These are phyloP conservation scores for Lavandula angustifolia DNA, from an alignment of 257 asterid genomes.

Conservation along the genomic window DNA sequence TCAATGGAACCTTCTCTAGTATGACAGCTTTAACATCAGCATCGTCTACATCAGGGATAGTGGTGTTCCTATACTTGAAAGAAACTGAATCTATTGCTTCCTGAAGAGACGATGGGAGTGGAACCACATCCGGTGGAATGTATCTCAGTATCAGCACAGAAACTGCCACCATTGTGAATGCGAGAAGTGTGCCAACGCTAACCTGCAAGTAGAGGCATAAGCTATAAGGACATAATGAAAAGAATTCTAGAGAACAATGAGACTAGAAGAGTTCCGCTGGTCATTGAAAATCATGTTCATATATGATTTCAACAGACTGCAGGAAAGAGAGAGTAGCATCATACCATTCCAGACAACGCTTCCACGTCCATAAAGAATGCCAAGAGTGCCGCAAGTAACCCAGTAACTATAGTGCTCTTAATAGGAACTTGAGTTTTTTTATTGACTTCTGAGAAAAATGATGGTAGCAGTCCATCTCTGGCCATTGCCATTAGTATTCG, in stretches of 20 bases:
- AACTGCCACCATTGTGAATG: constrained; percentile 89
- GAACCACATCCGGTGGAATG: constrained; percentile 91
- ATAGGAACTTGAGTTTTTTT: constrained; percentile 80
- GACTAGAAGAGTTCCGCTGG: neutral
- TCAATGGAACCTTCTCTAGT: constrained; percentile 45
- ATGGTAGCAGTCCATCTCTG: constrained; percentile 92
- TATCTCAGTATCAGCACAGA: constrained; percentile 90
- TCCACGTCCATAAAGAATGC: constrained; percentile 97
- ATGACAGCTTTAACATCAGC: constrained; percentile 18
- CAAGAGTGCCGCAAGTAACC: constrained; percentile 69
- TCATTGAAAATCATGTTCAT: neutral
- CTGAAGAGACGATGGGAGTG: constrained; percentile 81
- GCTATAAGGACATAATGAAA: constrained; percentile 21
- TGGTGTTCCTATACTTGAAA: constrained; percentile 39
- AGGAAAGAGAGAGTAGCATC: constrained; percentile 21
- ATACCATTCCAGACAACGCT: constrained; percentile 98
- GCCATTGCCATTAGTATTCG: constrained; percentile 99
- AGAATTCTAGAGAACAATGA: neutral
- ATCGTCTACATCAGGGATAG: constrained; percentile 43
- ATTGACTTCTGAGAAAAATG: constrained; percentile 80
- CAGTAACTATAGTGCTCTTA: constrained; percentile 77
- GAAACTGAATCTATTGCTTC: constrained; percentile 85
- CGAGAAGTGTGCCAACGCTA: constrained; percentile 99
- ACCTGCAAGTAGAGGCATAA: constrained; percentile 56
- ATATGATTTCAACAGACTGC: neutral